Percentiles rank a stretch among this genome's conserved stretches.
phyloP scores from a whole-genome alignment of 2,329 filamentous ascomycete species.

The Peltaster fructicola region DNA sequence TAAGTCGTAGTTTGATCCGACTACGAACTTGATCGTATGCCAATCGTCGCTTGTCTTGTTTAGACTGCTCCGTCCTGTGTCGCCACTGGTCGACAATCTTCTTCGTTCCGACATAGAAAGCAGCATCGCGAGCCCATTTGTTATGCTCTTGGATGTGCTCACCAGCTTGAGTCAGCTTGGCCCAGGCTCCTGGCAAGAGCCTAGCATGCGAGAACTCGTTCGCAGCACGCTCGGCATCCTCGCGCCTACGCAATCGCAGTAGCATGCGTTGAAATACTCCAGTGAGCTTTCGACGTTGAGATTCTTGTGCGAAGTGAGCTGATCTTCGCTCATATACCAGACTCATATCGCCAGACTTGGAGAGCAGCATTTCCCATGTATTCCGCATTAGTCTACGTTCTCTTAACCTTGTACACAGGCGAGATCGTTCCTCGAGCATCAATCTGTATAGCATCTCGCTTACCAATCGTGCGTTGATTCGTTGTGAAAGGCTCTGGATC shows the following conservation, averaged over 20 bases:
- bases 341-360: constrained; percentile 4
- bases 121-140: constrained; percentile 36
- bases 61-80: constrained; percentile 29
- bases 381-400: constrained; percentile 10
- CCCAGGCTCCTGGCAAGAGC: constrained; percentile 21
- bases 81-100: constrained; percentile 34
- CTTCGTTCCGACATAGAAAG: constrained; percentile 37
- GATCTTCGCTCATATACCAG: constrained; percentile 6
- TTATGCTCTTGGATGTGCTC: constrained; percentile 31
- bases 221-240: constrained; percentile 21
- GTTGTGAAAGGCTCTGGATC: constrained; percentile 31
- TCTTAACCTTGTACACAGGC: constrained; percentile 22
- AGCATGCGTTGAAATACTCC: constrained; percentile 15
- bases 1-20: constrained; percentile 36
- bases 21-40: constrained; percentile 37
- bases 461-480: constrained; percentile 38
- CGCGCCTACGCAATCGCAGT: constrained; percentile 12
- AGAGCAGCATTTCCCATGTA: constrained; percentile 4
- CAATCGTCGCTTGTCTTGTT: constrained; percentile 35
- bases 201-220: constrained; percentile 25
- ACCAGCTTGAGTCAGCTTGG: constrained; percentile 19
- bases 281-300: constrained; percentile 12
- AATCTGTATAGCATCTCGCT: constrained; percentile 42
- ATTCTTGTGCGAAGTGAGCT: constrained; percentile 10
- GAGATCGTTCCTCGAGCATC: constrained; percentile 33